Conservation (phyloP, 148 eudicot genomes). For the Rhododendron henanense region DNA sequence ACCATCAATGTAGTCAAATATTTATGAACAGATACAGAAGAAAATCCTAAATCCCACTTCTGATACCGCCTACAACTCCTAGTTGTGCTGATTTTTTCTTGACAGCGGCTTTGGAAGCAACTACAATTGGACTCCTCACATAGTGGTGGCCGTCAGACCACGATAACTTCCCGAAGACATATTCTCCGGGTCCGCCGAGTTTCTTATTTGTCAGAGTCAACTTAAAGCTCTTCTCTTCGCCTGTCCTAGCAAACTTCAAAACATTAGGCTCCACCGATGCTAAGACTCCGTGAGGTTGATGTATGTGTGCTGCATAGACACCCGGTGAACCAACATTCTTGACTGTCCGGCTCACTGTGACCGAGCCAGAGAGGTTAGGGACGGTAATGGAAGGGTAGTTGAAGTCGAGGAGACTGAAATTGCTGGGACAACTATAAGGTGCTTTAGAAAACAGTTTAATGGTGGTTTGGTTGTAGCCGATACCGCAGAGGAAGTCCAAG, state of each 20-base stretch:
- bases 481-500: slow-evolving; percentile 52
- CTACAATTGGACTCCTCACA: slow-evolving; percentile 60
- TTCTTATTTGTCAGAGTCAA: slow-evolving; percentile 27
- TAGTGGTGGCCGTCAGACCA: slow-evolving; percentile 66
- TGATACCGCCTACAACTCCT: background rate
- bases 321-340: slow-evolving; percentile 64
- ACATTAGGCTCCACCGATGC: slow-evolving; percentile 34
- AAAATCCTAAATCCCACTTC: background rate
- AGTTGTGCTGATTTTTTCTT: background rate
- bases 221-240: slow-evolving; percentile 44
- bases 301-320: slow-evolving; percentile 28
- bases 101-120: slow-evolving; percentile 7
- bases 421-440: slow-evolving; percentile 27
- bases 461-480: slow-evolving; percentile 40
- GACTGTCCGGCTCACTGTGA: slow-evolving; percentile 41
- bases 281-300: slow-evolving; percentile 28
- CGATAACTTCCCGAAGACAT: slow-evolving; percentile 42
- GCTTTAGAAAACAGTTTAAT: slow-evolving; percentile 19
- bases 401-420: slow-evolving; percentile 26
- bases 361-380: slow-evolving; percentile 30
- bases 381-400: slow-evolving; percentile 63
- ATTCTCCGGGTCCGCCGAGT: background rate
- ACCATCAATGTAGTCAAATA: background rate
- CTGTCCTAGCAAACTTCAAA: slow-evolving; percentile 36
- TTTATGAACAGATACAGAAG: background rate